These are phyloP conservation scores for Spizellomyces sp. DNA, from an alignment of 192 early-diverging fungal species.

Conservation along the genomic window DNA sequence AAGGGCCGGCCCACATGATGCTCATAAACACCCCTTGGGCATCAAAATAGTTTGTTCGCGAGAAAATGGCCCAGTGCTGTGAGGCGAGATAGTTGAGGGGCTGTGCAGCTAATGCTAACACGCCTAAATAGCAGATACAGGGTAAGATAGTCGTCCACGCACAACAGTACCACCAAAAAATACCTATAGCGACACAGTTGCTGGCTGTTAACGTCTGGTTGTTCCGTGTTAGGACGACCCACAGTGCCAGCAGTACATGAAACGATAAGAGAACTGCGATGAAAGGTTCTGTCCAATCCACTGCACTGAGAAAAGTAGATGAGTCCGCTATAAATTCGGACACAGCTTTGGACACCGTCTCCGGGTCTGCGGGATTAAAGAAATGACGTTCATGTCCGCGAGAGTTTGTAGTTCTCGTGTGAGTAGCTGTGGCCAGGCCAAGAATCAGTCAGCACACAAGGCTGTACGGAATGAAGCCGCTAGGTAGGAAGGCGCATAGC, in stretches of 20 bases:
- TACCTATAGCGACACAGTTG: slow-evolving; percentile 24
- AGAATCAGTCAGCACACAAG: too few species aligned
- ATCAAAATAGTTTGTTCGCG: slow-evolving; percentile 44
- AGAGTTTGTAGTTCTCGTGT: too few species aligned
- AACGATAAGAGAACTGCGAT: slow-evolving; percentile 21
- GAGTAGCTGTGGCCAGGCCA: too few species aligned
- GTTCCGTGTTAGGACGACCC: slow-evolving; percentile 15
- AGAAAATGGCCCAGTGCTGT: slow-evolving; percentile 16
- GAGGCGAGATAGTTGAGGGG: slow-evolving; percentile 30
- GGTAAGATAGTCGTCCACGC: too few species aligned
- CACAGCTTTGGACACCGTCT: too few species aligned
- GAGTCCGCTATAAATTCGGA: background rate
- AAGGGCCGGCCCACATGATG: slow-evolving; percentile 36
- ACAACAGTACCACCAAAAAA: background rate
- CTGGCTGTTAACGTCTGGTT: background rate
- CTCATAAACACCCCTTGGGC: slow-evolving; percentile 37
- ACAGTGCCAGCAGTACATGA: slow-evolving; percentile 24
- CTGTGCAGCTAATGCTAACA: slow-evolving; percentile 17
- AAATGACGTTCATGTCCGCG: too few species aligned
- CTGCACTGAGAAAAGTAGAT: background rate
- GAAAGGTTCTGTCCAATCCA: slow-evolving; percentile 44
- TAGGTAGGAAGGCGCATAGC: too few species aligned
- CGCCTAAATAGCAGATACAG: slow-evolving; percentile 20
- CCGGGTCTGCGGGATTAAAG: too few species aligned
- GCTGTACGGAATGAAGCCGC: too few species aligned